These are phyloP conservation scores for Fagus sylvatica DNA, from an alignment of 306 rosid species.

Conservation along the genomic window DNA sequence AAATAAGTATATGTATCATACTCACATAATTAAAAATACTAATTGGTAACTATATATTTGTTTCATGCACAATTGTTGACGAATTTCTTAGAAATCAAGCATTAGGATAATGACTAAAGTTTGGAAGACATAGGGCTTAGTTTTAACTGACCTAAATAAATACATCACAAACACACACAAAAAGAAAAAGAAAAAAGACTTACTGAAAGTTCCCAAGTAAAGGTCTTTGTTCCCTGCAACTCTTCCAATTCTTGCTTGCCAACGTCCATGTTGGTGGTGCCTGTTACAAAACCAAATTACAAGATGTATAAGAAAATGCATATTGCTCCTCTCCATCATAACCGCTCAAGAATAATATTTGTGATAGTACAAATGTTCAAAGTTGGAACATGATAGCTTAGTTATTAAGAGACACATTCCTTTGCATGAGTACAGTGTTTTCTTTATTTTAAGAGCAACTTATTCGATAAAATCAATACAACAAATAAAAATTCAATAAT, in stretches of 20 bases:
- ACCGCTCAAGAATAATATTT: not conserved
- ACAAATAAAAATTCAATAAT: no score
- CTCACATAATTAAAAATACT: no score
- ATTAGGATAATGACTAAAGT: no score
- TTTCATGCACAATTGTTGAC: no score
- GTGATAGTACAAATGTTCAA: not conserved
- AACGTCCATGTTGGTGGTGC: slow-evolving; percentile 95
- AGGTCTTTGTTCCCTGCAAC: slow-evolving; percentile 97
- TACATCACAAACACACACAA: not conserved
- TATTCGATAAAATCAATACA: no score
- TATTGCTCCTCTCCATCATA: not conserved
- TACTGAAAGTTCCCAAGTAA: slow-evolving; percentile 87
- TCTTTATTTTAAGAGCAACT: no score
- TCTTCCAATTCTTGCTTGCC: slow-evolving; percentile 97
- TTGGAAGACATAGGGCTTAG: not conserved
- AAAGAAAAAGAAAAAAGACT: slow-evolving; percentile 22
- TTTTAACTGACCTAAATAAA: not conserved
- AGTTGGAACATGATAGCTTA: not conserved
- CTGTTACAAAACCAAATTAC: slow-evolving; percentile 35
- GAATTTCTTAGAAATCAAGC: no score
- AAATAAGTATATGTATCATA: no score
- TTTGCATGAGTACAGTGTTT: no score
- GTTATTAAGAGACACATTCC: not conserved
- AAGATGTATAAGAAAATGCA: not conserved
- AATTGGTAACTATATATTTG: no score